Percentiles rank a stretch among this genome's conserved stretches.
phyloP scores from a whole-genome alignment of 169 alveolate species.

The Cyclospora cayetanensis region DNA sequence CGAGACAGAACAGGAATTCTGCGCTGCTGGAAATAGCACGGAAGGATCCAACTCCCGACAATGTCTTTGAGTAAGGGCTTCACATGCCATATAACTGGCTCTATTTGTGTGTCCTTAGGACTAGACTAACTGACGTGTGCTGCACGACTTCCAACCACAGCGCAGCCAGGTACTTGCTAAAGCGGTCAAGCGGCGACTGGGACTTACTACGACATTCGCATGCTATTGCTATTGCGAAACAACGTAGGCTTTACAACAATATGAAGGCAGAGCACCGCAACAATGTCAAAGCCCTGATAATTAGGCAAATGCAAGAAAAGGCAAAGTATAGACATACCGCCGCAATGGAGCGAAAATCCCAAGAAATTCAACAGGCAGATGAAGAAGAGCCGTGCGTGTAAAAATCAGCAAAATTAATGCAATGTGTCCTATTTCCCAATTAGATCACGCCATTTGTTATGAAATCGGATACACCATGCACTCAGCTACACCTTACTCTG shows the following conservation, averaged over 20 bases:
- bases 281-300: slow-evolving; percentile 21
- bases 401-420: too few species aligned
- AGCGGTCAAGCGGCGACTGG: too few species aligned
- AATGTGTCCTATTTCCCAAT: too few species aligned
- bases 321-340: slow-evolving; percentile 51
- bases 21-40: slow-evolving; percentile 56
- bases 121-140: too few species aligned
- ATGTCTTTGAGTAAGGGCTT: slow-evolving; percentile 26
- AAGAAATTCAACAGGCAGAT: not conserved
- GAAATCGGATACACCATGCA: too few species aligned
- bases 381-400: not conserved
- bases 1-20: slow-evolving; percentile 10
- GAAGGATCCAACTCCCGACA: slow-evolving; percentile 38
- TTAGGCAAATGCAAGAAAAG: slow-evolving; percentile 57
- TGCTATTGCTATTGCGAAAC: not conserved
- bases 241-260: slow-evolving; percentile 28
- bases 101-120: too few species aligned
- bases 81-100: too few species aligned
- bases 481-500: too few species aligned
- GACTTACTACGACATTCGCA: too few species aligned
- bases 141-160: too few species aligned
- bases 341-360: slow-evolving; percentile 37
- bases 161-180: too few species aligned
- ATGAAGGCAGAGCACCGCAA: slow-evolving; percentile 43
- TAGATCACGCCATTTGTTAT: too few species aligned